Evolutionary conservation across 75 land plant species (phyloP).

Genomic region (Sequoiadendron giganteum): DNA sequence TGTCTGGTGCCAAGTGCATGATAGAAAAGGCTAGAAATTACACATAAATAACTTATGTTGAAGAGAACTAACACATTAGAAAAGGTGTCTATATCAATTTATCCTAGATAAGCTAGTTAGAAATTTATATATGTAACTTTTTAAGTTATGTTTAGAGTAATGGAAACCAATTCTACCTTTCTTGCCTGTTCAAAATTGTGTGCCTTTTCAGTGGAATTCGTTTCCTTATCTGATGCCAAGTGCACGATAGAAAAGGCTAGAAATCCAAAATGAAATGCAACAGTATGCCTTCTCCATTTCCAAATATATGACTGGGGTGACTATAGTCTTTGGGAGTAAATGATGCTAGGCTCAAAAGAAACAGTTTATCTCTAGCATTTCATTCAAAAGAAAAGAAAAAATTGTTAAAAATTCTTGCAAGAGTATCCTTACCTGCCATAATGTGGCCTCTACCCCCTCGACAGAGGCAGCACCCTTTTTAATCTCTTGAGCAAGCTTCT

Average conservation of each 20-base stretch:
- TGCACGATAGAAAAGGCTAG: background rate
- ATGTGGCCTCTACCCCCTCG: constrained; percentile 87
- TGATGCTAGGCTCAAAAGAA: background rate
- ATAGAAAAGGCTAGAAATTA: background rate
- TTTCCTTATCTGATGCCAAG: background rate
- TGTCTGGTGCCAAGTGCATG: background rate
- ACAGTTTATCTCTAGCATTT: background rate
- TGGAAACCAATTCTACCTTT: background rate
- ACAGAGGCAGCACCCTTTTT: constrained; percentile 89
- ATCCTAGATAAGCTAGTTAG: background rate
- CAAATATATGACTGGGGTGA: background rate
- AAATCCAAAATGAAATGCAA: background rate
- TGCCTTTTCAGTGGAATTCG: background rate
- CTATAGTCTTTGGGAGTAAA: background rate
- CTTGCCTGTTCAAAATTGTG: background rate
- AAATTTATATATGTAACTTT: background rate
- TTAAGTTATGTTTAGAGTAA: background rate
- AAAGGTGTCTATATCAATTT: too few relatives aligned
- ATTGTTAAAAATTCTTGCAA: background rate
- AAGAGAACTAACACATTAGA: too few relatives aligned
- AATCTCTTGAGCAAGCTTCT: constrained; percentile 83
- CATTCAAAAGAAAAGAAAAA: background rate
- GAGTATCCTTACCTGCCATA: constrained; percentile 69
- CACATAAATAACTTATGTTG: too few relatives aligned
- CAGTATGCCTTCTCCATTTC: background rate